Evolutionary conservation across 116 monocot species (phyloP), one percentile per base, ranked within the genome.

Genomic region (Posidonia oceanica): DNA sequence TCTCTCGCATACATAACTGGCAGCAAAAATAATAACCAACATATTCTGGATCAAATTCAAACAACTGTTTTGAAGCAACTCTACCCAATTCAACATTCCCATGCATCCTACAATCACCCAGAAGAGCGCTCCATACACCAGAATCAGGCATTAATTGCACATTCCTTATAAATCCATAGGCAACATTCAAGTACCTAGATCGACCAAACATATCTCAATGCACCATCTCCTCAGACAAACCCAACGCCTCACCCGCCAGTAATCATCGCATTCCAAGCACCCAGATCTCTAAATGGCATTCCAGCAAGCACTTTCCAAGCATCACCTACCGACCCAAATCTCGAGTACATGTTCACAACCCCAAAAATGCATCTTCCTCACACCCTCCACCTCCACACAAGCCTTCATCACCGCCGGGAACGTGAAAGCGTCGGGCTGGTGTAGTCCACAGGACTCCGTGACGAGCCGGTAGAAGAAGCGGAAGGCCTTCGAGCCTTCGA

Each of bases 241-340:
- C 4, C 12, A 82, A 64, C 0, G 83, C 89, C 36, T 86, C 73
- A 3, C 0, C 52, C 1, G 63, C 75, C 88, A 21, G 86, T 80
- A 16, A 93, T 39, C 75, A 89, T 79, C 7, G 93, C 86, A 37
- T 93, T 93, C 89, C 93, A 89, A n/a, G 79, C 65, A 5, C 79
- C 84, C 16, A 74, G 71, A 75, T 93, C 93, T 61, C 79, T 81
- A 0, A 69, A 52, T 8, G 74, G 71, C 83, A 89, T 86, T 82
- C 79, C 79, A 0, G 37, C 79, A 67, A 93, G 89, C 86, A 79
- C 67, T 60, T 78, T 86, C 63, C 64, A 36, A 14, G 93, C 89
- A 65, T 77, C 40, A 39, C 13, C 51, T 53, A 82, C 36, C 4
- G 54, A 36, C 16, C 84, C 83, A 42, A 79, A 74, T 18, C 74